Conservation (phyloP, 2,329 filamentous ascomycete genomes). For the Aspergillus hiratsukae region DNA sequence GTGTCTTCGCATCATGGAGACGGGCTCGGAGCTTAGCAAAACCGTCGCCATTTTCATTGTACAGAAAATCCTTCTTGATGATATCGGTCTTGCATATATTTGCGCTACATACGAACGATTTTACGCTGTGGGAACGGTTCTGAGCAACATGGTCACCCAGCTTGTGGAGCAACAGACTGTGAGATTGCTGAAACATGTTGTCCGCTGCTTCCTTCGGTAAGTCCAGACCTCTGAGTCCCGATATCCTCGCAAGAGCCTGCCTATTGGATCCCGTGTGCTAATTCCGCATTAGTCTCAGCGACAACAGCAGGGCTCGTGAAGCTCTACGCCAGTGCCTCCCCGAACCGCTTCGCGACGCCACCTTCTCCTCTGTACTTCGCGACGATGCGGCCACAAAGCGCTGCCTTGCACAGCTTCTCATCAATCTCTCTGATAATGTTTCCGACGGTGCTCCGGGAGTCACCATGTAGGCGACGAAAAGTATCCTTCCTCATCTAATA, state of each 20-base stretch:
- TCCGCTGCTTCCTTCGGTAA: constrained; percentile 91
- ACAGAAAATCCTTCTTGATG: constrained; percentile 95
- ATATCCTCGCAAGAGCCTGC: neutral
- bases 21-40: constrained; percentile 95
- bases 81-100: constrained; percentile 95
- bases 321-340: constrained; percentile 93
- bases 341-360: constrained; percentile 96
- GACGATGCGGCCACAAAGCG: constrained; percentile 97
- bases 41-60: constrained; percentile 99
- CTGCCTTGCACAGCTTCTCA: constrained; percentile 91
- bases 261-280: neutral
- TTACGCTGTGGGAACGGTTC: constrained; percentile 93
- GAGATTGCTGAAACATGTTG: constrained; percentile 91
- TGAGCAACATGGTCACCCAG: constrained; percentile 98
- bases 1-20: constrained; percentile 98
- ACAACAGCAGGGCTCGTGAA: constrained; percentile 92
- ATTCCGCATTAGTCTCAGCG: constrained; percentile 63
- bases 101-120: constrained; percentile 98
- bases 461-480: constrained; percentile 37
- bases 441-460: constrained; percentile 46
- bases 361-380: constrained; percentile 91
- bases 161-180: constrained; percentile 97
- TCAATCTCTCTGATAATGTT: constrained; percentile 91
- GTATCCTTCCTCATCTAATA: constrained; percentile 24
- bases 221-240: constrained; percentile 26